Conservation (phyloP, 345 rosid species). For the Bruguiera parviflora region DNA sequence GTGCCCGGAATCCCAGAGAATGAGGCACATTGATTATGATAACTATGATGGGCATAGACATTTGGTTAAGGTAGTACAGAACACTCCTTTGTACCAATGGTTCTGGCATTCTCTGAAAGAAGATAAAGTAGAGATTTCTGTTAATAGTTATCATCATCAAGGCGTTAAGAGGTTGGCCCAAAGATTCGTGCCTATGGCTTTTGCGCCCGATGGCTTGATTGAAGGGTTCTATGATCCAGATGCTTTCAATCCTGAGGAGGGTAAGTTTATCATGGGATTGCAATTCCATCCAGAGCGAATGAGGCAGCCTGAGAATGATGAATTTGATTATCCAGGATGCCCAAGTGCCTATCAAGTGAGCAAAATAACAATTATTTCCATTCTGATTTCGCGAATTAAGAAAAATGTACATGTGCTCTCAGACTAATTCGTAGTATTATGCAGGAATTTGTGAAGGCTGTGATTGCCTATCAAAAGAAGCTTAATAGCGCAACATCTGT, state of each 20-base stretch:
- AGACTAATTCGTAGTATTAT: neutral
- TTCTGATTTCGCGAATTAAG: neutral
- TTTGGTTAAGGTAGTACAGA: constrained; percentile 44
- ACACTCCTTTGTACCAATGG: constrained; percentile 65
- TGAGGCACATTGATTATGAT: constrained; percentile 63
- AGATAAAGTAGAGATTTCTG: constrained; percentile 56
- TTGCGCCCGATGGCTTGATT: constrained; percentile 74
- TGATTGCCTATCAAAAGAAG: constrained; percentile 76
- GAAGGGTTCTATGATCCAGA: constrained; percentile 91
- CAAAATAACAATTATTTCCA: neutral
- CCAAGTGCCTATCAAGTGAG: constrained; percentile 71
- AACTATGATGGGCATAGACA: constrained; percentile 81
- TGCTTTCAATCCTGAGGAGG: constrained; percentile 64
- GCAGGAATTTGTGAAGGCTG: constrained; percentile 90
- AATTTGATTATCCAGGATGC: constrained; percentile 80
- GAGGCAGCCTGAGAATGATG: constrained; percentile 49
- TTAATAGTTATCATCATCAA: constrained; percentile 90
- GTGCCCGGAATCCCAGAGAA: constrained; percentile 27
- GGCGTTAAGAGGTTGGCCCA: constrained; percentile 71
- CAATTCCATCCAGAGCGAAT: constrained; percentile 92
- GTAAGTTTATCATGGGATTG: constrained; percentile 78
- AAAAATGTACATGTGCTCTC: neutral
- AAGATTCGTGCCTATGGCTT: constrained; percentile 78
- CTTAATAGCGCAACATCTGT: constrained; percentile 40
- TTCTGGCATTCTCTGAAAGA: constrained; percentile 57